A percentile compares a stretch with the other conserved stretches of the same genome.
phyloP scores from a whole-genome alignment of 352 stramenopile genomes.

The Phytophthora palmivora region DNA sequence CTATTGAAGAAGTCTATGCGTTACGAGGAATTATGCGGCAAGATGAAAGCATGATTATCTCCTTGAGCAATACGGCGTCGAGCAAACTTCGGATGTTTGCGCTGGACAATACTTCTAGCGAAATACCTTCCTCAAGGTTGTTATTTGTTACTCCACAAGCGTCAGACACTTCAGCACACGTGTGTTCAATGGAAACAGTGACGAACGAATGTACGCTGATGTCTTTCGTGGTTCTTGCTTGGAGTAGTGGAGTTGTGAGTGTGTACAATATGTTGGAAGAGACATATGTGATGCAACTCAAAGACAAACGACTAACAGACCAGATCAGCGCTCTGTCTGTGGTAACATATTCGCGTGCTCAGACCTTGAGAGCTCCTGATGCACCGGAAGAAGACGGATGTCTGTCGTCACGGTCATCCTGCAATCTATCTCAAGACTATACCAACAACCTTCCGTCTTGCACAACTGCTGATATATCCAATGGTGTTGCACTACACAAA shows the following conservation, averaged over 20 bases:
- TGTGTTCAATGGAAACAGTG: slow-evolving; percentile 34
- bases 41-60: slow-evolving; percentile 20
- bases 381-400: slow-evolving; percentile 8
- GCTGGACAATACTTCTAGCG: slow-evolving; percentile 9
- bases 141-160: slow-evolving; percentile 26
- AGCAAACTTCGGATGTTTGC: slow-evolving; percentile 32
- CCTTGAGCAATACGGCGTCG: slow-evolving; percentile 28
- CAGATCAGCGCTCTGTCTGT: slow-evolving; percentile 47
- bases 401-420: slow-evolving; percentile 17
- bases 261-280: slow-evolving; percentile 35
- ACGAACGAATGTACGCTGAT: slow-evolving; percentile 8
- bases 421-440: neutral
- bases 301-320: slow-evolving; percentile 51
- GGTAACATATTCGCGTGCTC: slow-evolving; percentile 14
- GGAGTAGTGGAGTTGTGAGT: slow-evolving; percentile 59
- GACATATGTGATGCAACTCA: slow-evolving; percentile 44
- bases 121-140: slow-evolving; percentile 1
- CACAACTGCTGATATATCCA: neutral
- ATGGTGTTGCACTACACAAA: neutral
- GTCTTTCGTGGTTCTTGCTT: slow-evolving; percentile 52
- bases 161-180: slow-evolving; percentile 1
- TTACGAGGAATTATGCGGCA: slow-evolving; percentile 26
- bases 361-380: neutral
- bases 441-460: neutral
- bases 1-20: slow-evolving; percentile 28